A percentile compares a stretch with the other conserved stretches of the same genome.
Conservation (phyloP, 1,284 basidiomycete genomes). For the Sporisorium graminicola region DNA sequence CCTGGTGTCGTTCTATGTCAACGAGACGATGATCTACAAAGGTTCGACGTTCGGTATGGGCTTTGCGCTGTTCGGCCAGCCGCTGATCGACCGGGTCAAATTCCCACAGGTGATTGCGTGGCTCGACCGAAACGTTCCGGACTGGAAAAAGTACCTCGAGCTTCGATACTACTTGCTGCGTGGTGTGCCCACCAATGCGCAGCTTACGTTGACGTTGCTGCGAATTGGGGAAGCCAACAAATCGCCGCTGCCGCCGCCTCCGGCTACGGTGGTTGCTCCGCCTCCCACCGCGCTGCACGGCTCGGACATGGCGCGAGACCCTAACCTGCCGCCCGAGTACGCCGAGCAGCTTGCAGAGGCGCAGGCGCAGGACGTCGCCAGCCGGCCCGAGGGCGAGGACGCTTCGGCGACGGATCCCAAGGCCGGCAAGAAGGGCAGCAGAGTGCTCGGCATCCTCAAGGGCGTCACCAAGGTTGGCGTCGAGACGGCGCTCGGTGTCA, state of each 20-base stretch:
- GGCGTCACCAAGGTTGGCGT: constrained; percentile 62
- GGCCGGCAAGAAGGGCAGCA: constrained; percentile 49
- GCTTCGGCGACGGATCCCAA: constrained; percentile 40
- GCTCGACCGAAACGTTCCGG: constrained; percentile 72
- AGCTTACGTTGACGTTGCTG: constrained; percentile 74
- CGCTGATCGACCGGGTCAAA: constrained; percentile 71
- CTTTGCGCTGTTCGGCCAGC: constrained; percentile 74
- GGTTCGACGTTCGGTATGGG: constrained; percentile 72
- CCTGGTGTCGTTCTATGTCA: constrained; percentile 71
- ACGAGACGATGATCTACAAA: constrained; percentile 72
- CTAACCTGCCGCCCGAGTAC: constrained; percentile 61
- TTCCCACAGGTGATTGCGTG: constrained; percentile 64
- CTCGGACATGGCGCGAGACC: constrained; percentile 40
- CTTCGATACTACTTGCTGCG: constrained; percentile 71
- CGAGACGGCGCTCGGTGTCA: constrained; percentile 64
- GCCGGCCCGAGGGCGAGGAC: constrained; percentile 49
- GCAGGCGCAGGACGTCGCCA: constrained; percentile 47
- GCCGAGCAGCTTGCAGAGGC: constrained; percentile 53
- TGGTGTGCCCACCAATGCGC: constrained; percentile 75
- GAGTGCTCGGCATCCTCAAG: constrained; percentile 60
- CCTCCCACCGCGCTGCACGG: constrained; percentile 45
- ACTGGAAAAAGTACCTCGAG: constrained; percentile 72
- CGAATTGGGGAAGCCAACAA: constrained; percentile 73
- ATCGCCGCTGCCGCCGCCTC: constrained; percentile 73
- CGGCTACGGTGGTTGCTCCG: constrained; percentile 58